Conservation (phyloP, 2,329 filamentous ascomycete species). For the Alternaria angustiovoidea region DNA sequence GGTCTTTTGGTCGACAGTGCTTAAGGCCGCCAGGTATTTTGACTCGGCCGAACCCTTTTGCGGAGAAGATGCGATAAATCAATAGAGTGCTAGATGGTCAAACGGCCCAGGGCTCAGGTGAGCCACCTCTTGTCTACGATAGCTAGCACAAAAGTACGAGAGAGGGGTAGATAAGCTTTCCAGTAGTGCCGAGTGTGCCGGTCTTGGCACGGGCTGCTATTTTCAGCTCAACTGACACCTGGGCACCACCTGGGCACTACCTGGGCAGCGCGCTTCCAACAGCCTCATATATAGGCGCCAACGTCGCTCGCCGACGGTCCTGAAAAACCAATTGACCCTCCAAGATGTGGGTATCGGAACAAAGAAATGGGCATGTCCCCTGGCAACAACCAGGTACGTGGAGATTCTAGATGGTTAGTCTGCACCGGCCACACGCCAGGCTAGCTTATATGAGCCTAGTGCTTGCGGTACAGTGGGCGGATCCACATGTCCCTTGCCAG, state of each 20-base stretch:
- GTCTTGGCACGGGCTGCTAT: background rate
- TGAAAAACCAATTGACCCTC: background rate
- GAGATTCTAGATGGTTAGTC: background rate
- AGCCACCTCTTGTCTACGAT: background rate
- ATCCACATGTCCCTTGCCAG: constrained; percentile 2
- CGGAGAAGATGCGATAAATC: constrained; percentile 1
- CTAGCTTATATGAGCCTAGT: background rate
- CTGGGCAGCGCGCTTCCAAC: background rate
- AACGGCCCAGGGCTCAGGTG: background rate
- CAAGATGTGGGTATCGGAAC: background rate
- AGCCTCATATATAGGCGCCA: background rate
- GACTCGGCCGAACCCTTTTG: background rate
- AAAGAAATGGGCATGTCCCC: background rate
- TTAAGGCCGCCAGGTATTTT: background rate
- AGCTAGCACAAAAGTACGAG: constrained; percentile 2
- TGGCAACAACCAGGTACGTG: background rate
- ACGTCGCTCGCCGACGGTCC: background rate
- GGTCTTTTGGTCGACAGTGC: background rate
- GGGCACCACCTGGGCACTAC: background rate
- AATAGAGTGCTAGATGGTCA: background rate
- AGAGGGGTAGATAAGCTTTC: constrained; percentile 2
- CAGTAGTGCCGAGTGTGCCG: constrained; percentile 4
- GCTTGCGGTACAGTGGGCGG: background rate
- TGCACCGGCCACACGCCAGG: background rate
- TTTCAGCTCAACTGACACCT: constrained; percentile 3